These are phyloP conservation scores for Salix brachista DNA, from an alignment of 345 rosid species.

Conservation along the genomic window DNA sequence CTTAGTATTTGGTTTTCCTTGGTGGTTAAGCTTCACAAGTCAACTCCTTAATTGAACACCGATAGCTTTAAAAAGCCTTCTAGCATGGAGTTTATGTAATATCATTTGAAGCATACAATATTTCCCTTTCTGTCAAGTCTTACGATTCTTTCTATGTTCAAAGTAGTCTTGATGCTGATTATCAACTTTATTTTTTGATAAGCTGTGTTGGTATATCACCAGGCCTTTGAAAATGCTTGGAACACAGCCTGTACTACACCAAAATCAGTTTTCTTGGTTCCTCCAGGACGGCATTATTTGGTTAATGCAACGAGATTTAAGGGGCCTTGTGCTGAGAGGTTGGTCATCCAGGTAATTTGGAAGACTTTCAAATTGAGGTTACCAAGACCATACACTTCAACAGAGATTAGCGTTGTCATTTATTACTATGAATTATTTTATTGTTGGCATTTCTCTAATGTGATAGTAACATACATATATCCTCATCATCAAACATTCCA, in stretches of 20 bases:
- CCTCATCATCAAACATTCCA: too few species aligned
- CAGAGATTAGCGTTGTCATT: background rate
- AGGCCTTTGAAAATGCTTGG: constrained; percentile 87
- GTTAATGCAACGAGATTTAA: constrained; percentile 77
- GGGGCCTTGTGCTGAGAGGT: constrained; percentile 77
- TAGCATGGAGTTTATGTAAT: background rate
- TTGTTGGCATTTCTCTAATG: background rate
- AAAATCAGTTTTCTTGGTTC: constrained; percentile 74
- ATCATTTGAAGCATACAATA: background rate
- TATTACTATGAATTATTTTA: background rate
- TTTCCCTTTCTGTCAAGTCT: background rate
- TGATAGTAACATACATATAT: too few species aligned
- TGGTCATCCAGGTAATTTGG: constrained; percentile 65
- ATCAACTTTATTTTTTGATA: background rate
- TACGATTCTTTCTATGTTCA: background rate
- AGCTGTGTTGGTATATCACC: background rate
- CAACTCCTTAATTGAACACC: background rate
- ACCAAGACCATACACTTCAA: background rate
- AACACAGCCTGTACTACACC: constrained; percentile 60
- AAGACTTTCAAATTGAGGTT: background rate
- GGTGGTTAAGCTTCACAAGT: background rate
- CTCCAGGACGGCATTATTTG: constrained; percentile 58
- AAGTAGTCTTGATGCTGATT: background rate
- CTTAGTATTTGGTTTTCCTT: background rate
- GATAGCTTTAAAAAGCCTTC: background rate